These are phyloP conservation scores for Trichoderma sp. DNA, from an alignment of 2,329 filamentous ascomycete genomes.

Conservation along the genomic window DNA sequence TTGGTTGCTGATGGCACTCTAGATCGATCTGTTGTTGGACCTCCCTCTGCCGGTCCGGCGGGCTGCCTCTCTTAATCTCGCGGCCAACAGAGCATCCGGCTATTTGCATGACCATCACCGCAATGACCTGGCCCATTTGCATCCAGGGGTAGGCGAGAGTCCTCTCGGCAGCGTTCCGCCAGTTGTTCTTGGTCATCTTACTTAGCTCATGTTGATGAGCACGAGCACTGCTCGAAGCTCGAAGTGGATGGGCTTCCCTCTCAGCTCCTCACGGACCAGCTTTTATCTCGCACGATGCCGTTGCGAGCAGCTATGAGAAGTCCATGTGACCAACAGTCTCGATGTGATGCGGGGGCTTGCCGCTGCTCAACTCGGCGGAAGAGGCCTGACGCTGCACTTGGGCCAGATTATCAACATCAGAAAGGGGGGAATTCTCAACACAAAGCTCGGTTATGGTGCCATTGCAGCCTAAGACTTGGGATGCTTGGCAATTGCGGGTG, in stretches of 20 bases:
- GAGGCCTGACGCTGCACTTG: not conserved
- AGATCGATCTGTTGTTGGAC: conserved; percentile 15
- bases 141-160: not conserved
- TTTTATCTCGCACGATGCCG: not conserved
- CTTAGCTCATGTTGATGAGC: not conserved
- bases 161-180: not conserved
- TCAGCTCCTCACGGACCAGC: not conserved
- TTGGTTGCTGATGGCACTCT: not conserved
- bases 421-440: not conserved
- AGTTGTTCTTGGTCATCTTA: not conserved
- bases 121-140: not conserved
- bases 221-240: not conserved
- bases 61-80: not conserved
- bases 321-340: not conserved
- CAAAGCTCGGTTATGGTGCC: not conserved
- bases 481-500: not conserved
- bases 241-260: not conserved
- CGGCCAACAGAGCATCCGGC: not conserved
- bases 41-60: not conserved
- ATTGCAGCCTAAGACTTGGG: not conserved
- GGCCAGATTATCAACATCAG: not conserved
- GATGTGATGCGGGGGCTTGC: not conserved
- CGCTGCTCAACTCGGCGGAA: not conserved
- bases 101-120: not conserved
- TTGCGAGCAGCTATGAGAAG: not conserved